A percentile compares a stretch with the other conserved stretches of the same genome.
These are phyloP conservation scores for Leptomonas pyrrhocoris DNA, from an alignment of 208 protist species.

Conservation along the genomic window DNA sequence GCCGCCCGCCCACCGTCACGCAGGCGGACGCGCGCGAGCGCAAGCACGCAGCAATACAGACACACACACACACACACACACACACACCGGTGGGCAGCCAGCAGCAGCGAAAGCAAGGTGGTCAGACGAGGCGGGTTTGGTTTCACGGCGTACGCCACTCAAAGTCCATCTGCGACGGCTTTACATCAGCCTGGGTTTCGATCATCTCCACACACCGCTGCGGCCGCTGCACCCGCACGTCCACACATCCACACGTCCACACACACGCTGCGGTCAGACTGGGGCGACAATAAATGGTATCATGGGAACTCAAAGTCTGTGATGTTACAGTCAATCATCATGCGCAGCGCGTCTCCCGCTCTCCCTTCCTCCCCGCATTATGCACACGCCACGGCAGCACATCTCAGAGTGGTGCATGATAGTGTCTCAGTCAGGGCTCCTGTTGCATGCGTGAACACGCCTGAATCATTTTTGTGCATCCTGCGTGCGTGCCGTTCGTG, in stretches of 20 bases:
- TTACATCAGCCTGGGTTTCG: conserved; percentile 11
- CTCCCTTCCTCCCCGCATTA: too few species aligned
- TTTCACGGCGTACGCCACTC: conserved; percentile 5
- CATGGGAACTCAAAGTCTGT: conserved; percentile 23
- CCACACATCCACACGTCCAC: neutral
- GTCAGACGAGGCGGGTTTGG: conserved; percentile 5
- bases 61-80: neutral
- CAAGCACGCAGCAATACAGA: neutral
- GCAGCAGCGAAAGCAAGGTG: neutral
- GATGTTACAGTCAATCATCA: conserved; percentile 30
- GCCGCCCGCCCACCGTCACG: too few species aligned
- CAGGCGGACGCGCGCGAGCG: neutral
- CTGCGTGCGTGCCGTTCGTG: conserved; percentile 6
- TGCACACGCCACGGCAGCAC: too few species aligned
- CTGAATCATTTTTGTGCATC: conserved; percentile 28
- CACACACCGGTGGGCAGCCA: neutral
- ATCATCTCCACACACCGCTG: conserved; percentile 5
- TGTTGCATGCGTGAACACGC: conserved; percentile 15
- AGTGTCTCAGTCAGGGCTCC: conserved; percentile 9
- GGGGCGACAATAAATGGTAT: conserved; percentile 19
- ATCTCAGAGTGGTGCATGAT: conserved; percentile 6
- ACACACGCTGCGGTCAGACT: conserved; percentile 10
- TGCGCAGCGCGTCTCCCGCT: neutral
- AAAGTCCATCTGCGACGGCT: conserved; percentile 7
- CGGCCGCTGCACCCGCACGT: neutral